Base-by-base conservation (phyloP, 2,329 filamentous ascomycete genomes). In the Paraconiothyrium sp. region DNA sequence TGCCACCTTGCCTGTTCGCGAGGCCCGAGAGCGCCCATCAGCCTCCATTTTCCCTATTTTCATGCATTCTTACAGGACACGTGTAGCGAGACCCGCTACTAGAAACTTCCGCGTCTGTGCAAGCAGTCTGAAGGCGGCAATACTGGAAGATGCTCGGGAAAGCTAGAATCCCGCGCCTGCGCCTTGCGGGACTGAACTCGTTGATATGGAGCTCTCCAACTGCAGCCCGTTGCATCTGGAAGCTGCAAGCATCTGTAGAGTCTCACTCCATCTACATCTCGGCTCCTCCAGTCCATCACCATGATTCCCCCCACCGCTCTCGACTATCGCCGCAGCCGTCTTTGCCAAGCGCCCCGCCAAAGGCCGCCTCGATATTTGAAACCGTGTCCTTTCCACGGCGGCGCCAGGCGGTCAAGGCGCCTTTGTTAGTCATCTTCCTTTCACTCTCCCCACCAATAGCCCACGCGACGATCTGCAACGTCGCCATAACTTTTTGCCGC, bases 1-100 rank as follows among this genome's bases (percentile, higher is more conserved):
- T 61, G 67, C 67, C 68, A 68, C 69, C 63, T 67, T 66, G 67
- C 58, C 58, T 56, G 54, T 60, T 39, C 30, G 59, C 57, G 66
- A 68, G 61, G 58, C 60, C 62, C 66, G 59, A 39, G 43, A 46
- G 35, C 65, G 67, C 69, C 65, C 66, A 68, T 68, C 69, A 75
- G 67, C 69, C 72, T 72, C 72, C 70, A 71, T 67, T 65, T 67
- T 65, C 64, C 66, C 65, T 65, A 60, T 65, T 67, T 67, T 69
- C 64, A 67, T 71, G 68, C 69, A 63, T 47, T 59, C 63, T 51
- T 69, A 72, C 67, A 71, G 71, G 70, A 75, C 72, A 75, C 73
- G 73, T 75, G 68, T 71, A 68, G 61, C 68, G 65, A 63, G 47
- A 57, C 61, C 56, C 34, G 24, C 24, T 65, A 39, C 66, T 64